phyloP scores from a whole-genome alignment of 352 stramenopile species.

The Elongisporangium senticosum region DNA sequence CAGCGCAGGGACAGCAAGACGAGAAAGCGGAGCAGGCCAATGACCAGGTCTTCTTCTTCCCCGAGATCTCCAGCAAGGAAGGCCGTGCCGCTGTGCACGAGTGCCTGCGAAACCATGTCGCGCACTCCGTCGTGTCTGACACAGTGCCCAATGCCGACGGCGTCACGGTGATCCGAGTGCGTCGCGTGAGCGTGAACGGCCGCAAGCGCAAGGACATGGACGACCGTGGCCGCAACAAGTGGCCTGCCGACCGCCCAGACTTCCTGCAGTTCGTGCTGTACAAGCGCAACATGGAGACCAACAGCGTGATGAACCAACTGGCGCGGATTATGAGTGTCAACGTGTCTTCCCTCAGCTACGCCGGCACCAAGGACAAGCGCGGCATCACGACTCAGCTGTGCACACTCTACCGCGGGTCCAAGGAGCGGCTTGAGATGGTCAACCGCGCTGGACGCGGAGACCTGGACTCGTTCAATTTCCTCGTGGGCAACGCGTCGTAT shows the following conservation, averaged over 20 bases:
- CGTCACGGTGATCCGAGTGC: slow-evolving; percentile 65
- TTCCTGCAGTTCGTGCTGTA: slow-evolving; percentile 95
- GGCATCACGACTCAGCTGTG: slow-evolving; percentile 94
- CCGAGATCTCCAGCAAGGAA: slow-evolving; percentile 77
- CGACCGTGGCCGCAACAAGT: slow-evolving; percentile 39
- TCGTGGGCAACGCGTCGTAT: slow-evolving; percentile 92
- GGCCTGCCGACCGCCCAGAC: slow-evolving; percentile 71
- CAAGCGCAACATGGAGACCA: slow-evolving; percentile 96
- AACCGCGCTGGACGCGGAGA: slow-evolving; percentile 53
- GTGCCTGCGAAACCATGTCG: slow-evolving; percentile 63
- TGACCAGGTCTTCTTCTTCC: slow-evolving; percentile 52
- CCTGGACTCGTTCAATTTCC: slow-evolving; percentile 83
- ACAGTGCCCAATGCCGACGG: slow-evolving; percentile 71
- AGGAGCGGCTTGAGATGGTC: slow-evolving; percentile 74
- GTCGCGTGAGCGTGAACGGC: slow-evolving; percentile 70
- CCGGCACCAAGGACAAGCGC: slow-evolving; percentile 97
- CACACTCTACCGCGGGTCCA: slow-evolving; percentile 81
- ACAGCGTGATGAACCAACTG: slow-evolving; percentile 77
- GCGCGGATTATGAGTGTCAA: slow-evolving; percentile 67
- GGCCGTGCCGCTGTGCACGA: slow-evolving; percentile 82
- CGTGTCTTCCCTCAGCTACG: slow-evolving; percentile 84
- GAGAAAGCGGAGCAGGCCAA: slow-evolving; percentile 9
- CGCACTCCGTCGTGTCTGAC: slow-evolving; percentile 72
- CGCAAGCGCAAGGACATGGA: slow-evolving; percentile 86
- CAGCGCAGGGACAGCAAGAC: not conserved